phyloP scores from a whole-genome alignment of 2,329 filamentous ascomycete genomes.

The Trichoderma sp. region DNA sequence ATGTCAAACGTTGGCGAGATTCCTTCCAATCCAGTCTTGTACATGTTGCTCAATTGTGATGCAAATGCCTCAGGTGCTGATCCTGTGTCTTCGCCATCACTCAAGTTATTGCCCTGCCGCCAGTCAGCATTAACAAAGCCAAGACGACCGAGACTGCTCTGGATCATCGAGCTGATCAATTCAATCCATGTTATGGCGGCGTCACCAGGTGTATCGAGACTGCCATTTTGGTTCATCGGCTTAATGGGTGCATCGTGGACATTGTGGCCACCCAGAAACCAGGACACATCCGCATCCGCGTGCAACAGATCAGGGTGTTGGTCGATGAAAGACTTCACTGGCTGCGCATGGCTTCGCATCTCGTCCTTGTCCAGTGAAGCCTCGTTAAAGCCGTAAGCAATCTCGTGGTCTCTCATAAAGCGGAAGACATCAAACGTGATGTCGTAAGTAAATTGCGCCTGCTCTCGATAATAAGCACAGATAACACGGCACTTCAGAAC shows the following conservation, averaged over 20 bases:
- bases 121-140: constrained; percentile 18
- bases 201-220: background rate
- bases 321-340: constrained; percentile 52
- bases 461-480: background rate
- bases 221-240: background rate
- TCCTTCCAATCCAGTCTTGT: constrained; percentile 54
- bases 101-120: constrained; percentile 26
- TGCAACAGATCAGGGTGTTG: constrained; percentile 50
- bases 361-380: constrained; percentile 51
- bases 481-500: background rate
- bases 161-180: constrained; percentile 29
- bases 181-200: background rate
- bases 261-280: constrained; percentile 45
- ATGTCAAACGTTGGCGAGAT: constrained; percentile 60
- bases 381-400: constrained; percentile 72
- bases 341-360: constrained; percentile 50
- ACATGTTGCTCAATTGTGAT: constrained; percentile 45
- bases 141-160: constrained; percentile 32
- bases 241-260: constrained; percentile 10
- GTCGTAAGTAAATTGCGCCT: constrained; percentile 59
- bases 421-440: constrained; percentile 86
- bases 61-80: constrained; percentile 39
- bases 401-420: constrained; percentile 82
- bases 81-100: constrained; percentile 30
- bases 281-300: constrained; percentile 53